Percentiles rank a stretch among this genome's conserved stretches.
Conservation (phyloP, 2,329 filamentous ascomycete species). For the Esteya vermicola region DNA sequence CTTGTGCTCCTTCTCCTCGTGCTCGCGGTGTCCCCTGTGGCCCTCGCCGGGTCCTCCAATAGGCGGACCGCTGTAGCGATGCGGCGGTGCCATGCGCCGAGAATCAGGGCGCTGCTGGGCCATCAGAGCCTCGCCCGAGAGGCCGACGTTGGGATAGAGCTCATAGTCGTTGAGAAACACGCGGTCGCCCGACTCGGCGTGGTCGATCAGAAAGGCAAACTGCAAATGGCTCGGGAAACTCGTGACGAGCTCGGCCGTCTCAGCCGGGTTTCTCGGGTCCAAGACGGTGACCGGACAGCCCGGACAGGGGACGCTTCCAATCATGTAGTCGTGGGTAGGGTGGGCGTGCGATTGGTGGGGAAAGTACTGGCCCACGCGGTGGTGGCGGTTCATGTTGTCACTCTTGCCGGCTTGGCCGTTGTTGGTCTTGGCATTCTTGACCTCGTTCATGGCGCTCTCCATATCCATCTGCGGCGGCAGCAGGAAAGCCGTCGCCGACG, state of each 20-base stretch:
- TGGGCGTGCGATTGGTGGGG: no score
- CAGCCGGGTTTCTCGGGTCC: no score
- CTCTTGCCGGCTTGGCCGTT: conserved; percentile 6
- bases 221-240: conserved; percentile 30
- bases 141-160: conserved; percentile 38
- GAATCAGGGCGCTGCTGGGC: no score
- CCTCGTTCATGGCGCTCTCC: not conserved
- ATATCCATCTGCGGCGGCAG: conserved; percentile 29
- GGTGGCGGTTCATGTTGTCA: no score
- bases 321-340: no score
- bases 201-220: conserved; percentile 39
- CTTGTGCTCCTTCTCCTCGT: conserved; percentile 11
- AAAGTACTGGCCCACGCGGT: no score
- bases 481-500: conserved; percentile 30
- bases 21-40: conserved; percentile 8
- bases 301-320: conserved; percentile 38
- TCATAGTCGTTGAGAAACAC: conserved; percentile 46
- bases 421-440: not conserved
- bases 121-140: conserved; percentile 30
- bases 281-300: conserved; percentile 29
- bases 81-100: no score
- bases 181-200: conserved; percentile 25
- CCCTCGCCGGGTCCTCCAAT: conserved; percentile 10
- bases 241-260: no score
- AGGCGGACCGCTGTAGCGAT: conserved; percentile 1